A percentile compares a stretch with the other conserved stretches of the same genome.
Evolutionary conservation across 2,329 filamentous ascomycete genomes (phyloP).

Genomic region (Hymenoscyphus fraxineus): DNA sequence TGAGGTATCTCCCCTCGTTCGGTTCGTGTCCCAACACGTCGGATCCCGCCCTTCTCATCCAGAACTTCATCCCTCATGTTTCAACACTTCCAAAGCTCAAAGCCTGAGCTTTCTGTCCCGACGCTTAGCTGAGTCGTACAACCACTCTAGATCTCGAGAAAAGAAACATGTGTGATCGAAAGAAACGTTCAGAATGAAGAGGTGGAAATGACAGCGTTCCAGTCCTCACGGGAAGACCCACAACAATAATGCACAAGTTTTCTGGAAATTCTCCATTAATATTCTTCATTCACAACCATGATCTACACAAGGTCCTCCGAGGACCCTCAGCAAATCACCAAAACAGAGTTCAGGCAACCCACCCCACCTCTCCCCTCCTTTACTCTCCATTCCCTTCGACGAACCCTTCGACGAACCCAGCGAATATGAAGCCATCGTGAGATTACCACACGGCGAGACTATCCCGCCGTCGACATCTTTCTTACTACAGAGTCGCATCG

Average conservation of each 20-base stretch:
- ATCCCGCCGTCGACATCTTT: not conserved
- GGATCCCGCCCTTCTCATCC: too few species aligned
- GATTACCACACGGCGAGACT: not conserved
- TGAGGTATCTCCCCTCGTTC: not conserved
- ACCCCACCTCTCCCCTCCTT: not conserved
- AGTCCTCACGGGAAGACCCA: not conserved
- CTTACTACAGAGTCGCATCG: not conserved
- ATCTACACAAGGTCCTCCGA: not conserved
- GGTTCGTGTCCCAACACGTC: not conserved
- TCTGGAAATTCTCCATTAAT: not conserved
- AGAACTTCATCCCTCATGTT: not conserved
- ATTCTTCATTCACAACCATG: not conserved
- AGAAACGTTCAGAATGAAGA: not conserved
- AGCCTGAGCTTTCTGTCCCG: not conserved
- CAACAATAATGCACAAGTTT: not conserved
- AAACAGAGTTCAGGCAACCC: not conserved
- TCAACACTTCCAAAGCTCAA: not conserved
- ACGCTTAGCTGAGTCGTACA: not conserved
- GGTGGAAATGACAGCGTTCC: not conserved
- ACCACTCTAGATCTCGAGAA: not conserved
- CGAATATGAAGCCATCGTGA: slow-evolving; percentile 2
- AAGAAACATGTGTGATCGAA: not conserved
- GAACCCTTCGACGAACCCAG: not conserved
- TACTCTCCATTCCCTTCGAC: not conserved
- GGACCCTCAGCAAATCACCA: not conserved